Conservation (phyloP, 139 green algal species). For the Coelastrella sp. region DNA sequence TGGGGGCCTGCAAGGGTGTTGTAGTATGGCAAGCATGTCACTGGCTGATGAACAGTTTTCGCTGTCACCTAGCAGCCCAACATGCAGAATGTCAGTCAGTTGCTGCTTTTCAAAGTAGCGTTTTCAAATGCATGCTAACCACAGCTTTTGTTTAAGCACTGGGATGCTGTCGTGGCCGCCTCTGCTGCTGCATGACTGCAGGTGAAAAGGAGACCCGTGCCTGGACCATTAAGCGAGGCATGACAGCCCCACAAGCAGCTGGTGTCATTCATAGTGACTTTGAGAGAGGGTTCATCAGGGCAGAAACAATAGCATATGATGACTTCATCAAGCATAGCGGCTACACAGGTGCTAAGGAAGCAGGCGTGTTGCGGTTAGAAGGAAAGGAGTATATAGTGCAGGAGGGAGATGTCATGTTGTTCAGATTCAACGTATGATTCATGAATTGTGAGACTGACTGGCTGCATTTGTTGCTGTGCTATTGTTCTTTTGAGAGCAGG, state of each 20-base stretch:
- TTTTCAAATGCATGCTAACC: no score
- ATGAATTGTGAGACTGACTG: no score
- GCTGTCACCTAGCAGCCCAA: no score
- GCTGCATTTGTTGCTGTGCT: no score
- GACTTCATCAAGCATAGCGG: slow-evolving; percentile 81
- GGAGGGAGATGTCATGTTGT: slow-evolving; percentile 94
- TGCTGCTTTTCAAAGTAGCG: no score
- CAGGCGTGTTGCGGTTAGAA: slow-evolving; percentile 88
- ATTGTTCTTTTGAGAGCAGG: no score
- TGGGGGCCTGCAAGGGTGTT: no score
- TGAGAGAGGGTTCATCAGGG: slow-evolving; percentile 92
- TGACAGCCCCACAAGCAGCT: slow-evolving; percentile 91
- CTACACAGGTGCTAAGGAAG: slow-evolving; percentile 74
- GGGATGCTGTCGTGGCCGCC: neutral
- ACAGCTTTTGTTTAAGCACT: no score
- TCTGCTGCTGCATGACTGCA: neutral
- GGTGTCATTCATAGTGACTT: slow-evolving; percentile 97
- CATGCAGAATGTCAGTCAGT: no score
- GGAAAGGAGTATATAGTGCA: slow-evolving; percentile 98
- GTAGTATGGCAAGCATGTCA: no score
- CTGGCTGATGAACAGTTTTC: no score
- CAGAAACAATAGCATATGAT: slow-evolving; percentile 89
- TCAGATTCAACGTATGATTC: slow-evolving; percentile 57
- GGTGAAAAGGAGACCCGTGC: slow-evolving; percentile 96
- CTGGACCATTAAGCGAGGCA: slow-evolving; percentile 89